Evolutionary conservation across 176 grass and related monocot species (phyloP).

Genomic region (Oryza coarctata): DNA sequence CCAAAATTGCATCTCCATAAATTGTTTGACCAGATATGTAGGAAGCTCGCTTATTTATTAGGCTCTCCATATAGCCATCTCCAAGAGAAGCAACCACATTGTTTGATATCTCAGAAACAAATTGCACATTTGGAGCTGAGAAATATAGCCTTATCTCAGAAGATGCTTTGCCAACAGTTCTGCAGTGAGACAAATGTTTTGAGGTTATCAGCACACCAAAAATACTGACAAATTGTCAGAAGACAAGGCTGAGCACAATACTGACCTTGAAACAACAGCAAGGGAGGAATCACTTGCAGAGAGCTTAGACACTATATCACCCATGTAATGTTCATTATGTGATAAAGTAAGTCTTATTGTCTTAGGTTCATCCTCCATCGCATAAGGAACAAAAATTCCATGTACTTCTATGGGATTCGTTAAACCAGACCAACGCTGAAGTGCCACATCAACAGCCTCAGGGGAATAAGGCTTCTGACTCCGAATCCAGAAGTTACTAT

Average conservation of each 20-base stretch:
- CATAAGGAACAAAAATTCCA: slow-evolving; percentile 59
- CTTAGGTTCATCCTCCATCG: slow-evolving; percentile 55
- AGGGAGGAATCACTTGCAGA: slow-evolving; percentile 60
- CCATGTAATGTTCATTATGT: slow-evolving; percentile 72
- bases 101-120: slow-evolving; percentile 46
- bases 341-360: slow-evolving; percentile 50
- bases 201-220: slow-evolving; percentile 21
- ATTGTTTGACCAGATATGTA: slow-evolving; percentile 91
- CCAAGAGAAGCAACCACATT: slow-evolving; percentile 20
- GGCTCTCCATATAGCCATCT: slow-evolving; percentile 29
- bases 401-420: slow-evolving; percentile 46
- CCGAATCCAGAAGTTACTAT: slow-evolving; percentile 61
- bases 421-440: slow-evolving; percentile 40
- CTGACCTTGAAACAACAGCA: slow-evolving; percentile 75
- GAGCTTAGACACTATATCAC: slow-evolving; percentile 67
- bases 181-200: slow-evolving; percentile 48
- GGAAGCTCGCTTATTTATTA: slow-evolving; percentile 73
- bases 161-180: slow-evolving; percentile 89
- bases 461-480: slow-evolving; percentile 51
- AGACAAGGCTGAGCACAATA: slow-evolving; percentile 14
- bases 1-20: slow-evolving; percentile 85
- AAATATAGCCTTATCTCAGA: slow-evolving; percentile 93
- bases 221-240: slow-evolving; percentile 12
- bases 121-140: slow-evolving; percentile 46
- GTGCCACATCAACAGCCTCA: slow-evolving; percentile 49